Evolutionary conservation across 768 basidiomycete genomes (phyloP), one percentile per base, ranked within the genome.

Genomic region (Boletus rubescentipes): DNA sequence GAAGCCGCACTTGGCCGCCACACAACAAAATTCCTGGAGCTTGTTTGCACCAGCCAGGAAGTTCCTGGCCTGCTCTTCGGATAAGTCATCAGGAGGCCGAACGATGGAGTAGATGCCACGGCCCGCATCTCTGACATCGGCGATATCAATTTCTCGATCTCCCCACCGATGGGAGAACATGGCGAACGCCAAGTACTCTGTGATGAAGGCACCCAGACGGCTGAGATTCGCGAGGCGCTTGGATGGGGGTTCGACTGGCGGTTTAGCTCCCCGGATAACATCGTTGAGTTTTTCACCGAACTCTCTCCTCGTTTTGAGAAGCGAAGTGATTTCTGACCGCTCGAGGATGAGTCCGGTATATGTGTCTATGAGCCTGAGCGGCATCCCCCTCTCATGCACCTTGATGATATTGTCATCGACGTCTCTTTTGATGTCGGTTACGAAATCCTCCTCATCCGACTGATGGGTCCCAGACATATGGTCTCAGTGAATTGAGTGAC

Each of bases 121-220:
- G 3, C 20, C 5, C n/a, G 54, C 49, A 21, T 51, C 36, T 38
- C 44, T 49, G 42, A 69, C 55, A 7, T 67, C 62, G 16, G 51
- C 35, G 12, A 67, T 49, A 12, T 49, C 38, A 12, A 55, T 53
- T 21, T 67, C 67, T 18, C 45, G 49, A 4, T 32, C 54, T 15
- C 58, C 44, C 67, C 67, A 67, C 8, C 65, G 59, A 30, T 67
- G 66, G 2, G 67, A 67, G 26, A 67, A 62, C 66, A 67, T 67
- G 30, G 58, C 66, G 35, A 54, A 67, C 9, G 56, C 65, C 30
- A 67, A 49, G 43, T 57, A 69, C 43, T 55, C 53, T 20, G 50
- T 41, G 32, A 67, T 52, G 35, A 68, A 60, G 10, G 15, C 12
- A 1, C 47, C 7, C 7, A 66, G 54, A 23, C 45, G 45, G 5